These are phyloP conservation scores for Claviceps sp. DNA, from an alignment of 2,329 filamentous ascomycete genomes.

Conservation along the genomic window DNA sequence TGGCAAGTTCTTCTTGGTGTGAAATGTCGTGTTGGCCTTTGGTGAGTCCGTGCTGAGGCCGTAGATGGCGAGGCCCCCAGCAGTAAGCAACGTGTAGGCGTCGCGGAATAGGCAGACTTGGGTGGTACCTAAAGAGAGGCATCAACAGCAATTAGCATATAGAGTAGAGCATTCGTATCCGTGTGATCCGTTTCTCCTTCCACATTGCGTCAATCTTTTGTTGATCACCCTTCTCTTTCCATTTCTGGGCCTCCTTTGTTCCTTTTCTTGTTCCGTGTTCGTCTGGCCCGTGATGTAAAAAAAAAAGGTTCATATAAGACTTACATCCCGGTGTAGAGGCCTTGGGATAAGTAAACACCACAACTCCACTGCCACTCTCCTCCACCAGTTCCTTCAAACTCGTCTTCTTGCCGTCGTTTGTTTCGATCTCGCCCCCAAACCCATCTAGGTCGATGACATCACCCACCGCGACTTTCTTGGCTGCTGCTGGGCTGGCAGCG, in stretches of 20 bases:
- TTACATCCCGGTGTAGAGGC: conserved; percentile 90
- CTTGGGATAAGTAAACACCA: conserved; percentile 91
- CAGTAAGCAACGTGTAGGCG: conserved; percentile 60
- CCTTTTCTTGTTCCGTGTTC: not conserved
- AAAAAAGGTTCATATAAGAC: conserved; percentile 18
- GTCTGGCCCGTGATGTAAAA: no score
- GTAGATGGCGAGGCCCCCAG: conserved; percentile 72
- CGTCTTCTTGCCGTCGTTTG: conserved; percentile 69
- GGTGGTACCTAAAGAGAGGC: conserved; percentile 54
- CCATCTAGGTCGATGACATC: conserved; percentile 41
- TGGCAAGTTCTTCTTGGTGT: conserved; percentile 77
- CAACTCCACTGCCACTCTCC: conserved; percentile 71
- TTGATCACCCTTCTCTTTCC: not conserved
- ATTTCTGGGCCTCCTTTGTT: not conserved
- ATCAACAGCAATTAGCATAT: not conserved
- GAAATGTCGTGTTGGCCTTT: conserved; percentile 87
- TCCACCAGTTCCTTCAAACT: conserved; percentile 70
- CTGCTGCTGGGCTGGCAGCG: conserved; percentile 11
- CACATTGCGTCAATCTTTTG: no score
- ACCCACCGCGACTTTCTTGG: conserved; percentile 37
- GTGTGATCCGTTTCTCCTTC: no score
- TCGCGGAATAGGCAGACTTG: conserved; percentile 93
- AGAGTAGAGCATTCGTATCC: no score
- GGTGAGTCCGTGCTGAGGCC: conserved; percentile 79
- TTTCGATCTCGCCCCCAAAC: conserved; percentile 64